Evolutionary conservation across 2,329 filamentous ascomycete species (phyloP).

Genomic region (Lecanoromycetidae sp.): DNA sequence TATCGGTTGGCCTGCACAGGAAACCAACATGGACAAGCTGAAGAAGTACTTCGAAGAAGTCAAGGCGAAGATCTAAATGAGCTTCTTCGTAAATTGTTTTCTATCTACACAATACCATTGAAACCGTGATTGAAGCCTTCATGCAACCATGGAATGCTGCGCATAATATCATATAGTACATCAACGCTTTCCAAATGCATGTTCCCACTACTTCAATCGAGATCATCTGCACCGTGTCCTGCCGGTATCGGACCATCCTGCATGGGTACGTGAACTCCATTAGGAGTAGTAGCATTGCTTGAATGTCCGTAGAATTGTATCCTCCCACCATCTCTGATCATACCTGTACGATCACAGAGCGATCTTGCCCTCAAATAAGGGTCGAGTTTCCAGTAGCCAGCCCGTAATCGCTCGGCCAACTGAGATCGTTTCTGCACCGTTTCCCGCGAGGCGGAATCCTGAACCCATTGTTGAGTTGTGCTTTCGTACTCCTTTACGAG

Average conservation of each 20-base stretch:
- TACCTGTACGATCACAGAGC: slow-evolving; percentile 70
- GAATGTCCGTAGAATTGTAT: slow-evolving; percentile 52
- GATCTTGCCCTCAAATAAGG: slow-evolving; percentile 72
- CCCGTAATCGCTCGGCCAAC: slow-evolving; percentile 51
- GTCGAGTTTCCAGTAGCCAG: slow-evolving; percentile 82
- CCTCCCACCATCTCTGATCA: slow-evolving; percentile 55
- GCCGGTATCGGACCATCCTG: slow-evolving; percentile 11
- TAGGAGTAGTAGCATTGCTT: not conserved
- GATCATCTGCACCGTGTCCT: slow-evolving; percentile 19
- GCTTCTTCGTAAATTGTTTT: too few relatives aligned
- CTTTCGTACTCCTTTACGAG: slow-evolving; percentile 65
- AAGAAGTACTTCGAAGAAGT: slow-evolving; percentile 71
- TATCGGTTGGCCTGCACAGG: slow-evolving; percentile 66
- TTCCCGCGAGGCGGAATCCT: slow-evolving; percentile 34
- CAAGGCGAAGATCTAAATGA: slow-evolving; percentile 66
- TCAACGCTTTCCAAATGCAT: too few relatives aligned
- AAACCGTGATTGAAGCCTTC: not conserved
- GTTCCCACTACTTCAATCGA: slow-evolving; percentile 18
- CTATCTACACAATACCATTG: too few relatives aligned
- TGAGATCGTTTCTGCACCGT: slow-evolving; percentile 45
- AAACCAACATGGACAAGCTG: slow-evolving; percentile 68
- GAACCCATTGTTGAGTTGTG: slow-evolving; percentile 64
- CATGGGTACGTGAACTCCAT: not conserved
- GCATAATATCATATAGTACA: too few relatives aligned
- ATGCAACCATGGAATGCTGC: not conserved